Conservation (phyloP, 169 alveolate species). For the Eimeria falciformis region DNA sequence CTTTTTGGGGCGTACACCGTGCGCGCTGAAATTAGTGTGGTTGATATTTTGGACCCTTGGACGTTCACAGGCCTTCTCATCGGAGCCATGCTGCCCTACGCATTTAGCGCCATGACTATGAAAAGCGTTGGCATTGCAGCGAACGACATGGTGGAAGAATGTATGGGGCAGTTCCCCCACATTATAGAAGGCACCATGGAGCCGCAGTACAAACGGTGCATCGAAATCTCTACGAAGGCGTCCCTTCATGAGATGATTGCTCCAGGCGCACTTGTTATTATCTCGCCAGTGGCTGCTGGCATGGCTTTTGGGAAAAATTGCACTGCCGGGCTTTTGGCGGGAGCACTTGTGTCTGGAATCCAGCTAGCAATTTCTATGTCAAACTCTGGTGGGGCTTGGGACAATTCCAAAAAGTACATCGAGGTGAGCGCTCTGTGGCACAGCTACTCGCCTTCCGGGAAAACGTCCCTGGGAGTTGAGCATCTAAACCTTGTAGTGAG, state of each 20-base stretch:
- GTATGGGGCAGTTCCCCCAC: conserved; percentile 89
- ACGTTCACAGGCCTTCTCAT: conserved; percentile 88
- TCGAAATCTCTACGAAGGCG: conserved; percentile 89
- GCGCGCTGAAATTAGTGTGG: conserved; percentile 84
- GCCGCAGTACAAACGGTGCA: conserved; percentile 90
- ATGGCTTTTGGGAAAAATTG: conserved; percentile 89
- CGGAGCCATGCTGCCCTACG: conserved; percentile 95
- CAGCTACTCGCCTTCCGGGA: too few species aligned
- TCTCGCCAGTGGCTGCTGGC: conserved; percentile 89
- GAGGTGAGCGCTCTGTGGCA: conserved; percentile 79
- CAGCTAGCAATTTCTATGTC: conserved; percentile 91
- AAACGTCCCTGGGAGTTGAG: too few species aligned
- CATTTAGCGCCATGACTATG: conserved; percentile 93
- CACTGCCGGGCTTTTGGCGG: conserved; percentile 93
- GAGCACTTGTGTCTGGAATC: conserved; percentile 92
- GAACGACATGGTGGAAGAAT: conserved; percentile 89
- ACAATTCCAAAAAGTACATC: conserved; percentile 92
- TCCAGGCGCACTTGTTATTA: conserved; percentile 90
- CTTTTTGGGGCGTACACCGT: conserved; percentile 93
- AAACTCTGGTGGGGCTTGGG: conserved; percentile 95
- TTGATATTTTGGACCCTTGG: conserved; percentile 89
- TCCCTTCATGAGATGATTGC: conserved; percentile 91
- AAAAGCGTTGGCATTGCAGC: conserved; percentile 95
- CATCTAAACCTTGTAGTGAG: too few species aligned
- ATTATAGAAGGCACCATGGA: conserved; percentile 84